A percentile compares a stretch with the other conserved stretches of the same genome.
These are phyloP conservation scores for Globisporangium apiculatum DNA, from an alignment of 352 stramenopile genomes.

Conservation along the genomic window DNA sequence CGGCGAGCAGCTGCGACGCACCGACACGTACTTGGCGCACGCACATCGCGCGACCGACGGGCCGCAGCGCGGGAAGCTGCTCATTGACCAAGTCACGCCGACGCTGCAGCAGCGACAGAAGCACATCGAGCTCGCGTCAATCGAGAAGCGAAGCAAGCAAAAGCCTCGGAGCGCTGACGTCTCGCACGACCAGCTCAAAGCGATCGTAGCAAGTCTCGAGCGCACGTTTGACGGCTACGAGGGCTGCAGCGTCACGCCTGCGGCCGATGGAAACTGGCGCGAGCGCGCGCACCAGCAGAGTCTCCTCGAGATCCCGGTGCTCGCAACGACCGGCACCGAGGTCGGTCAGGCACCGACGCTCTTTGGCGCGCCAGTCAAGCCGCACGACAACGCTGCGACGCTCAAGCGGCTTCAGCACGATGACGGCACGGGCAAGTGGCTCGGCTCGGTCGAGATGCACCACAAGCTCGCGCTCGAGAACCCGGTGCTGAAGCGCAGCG, in stretches of 20 bases:
- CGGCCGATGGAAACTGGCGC: slow-evolving; percentile 52
- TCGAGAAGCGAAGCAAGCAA: slow-evolving; percentile 70
- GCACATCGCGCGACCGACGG: slow-evolving; percentile 29
- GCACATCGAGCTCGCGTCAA: slow-evolving; percentile 50
- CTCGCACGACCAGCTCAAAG: slow-evolving; percentile 43
- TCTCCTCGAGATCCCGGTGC: slow-evolving; percentile 54
- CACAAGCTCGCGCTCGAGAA: slow-evolving; percentile 46
- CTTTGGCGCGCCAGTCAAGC: slow-evolving; percentile 34
- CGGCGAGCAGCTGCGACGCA: slow-evolving; percentile 60
- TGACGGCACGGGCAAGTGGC: slow-evolving; percentile 40
- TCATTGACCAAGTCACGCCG: slow-evolving; percentile 44
- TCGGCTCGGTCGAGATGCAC: slow-evolving; percentile 60
- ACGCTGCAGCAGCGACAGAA: slow-evolving; percentile 70
- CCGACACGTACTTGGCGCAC: slow-evolving; percentile 64
- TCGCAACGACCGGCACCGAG: slow-evolving; percentile 54
- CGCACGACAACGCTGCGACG: slow-evolving; percentile 31
- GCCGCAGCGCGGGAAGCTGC: slow-evolving; percentile 41
- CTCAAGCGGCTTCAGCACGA: slow-evolving; percentile 40
- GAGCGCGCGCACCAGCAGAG: slow-evolving; percentile 38
- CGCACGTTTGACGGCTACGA: slow-evolving; percentile 72
- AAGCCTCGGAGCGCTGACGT: slow-evolving; percentile 67
- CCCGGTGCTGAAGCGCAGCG: slow-evolving; percentile 47
- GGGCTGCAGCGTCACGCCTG: slow-evolving; percentile 50
- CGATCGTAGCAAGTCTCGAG: slow-evolving; percentile 58
- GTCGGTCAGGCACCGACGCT: slow-evolving; percentile 42